Evolutionary conservation across 768 basidiomycete genomes (phyloP).

Genomic region (Russula brevipes): DNA sequence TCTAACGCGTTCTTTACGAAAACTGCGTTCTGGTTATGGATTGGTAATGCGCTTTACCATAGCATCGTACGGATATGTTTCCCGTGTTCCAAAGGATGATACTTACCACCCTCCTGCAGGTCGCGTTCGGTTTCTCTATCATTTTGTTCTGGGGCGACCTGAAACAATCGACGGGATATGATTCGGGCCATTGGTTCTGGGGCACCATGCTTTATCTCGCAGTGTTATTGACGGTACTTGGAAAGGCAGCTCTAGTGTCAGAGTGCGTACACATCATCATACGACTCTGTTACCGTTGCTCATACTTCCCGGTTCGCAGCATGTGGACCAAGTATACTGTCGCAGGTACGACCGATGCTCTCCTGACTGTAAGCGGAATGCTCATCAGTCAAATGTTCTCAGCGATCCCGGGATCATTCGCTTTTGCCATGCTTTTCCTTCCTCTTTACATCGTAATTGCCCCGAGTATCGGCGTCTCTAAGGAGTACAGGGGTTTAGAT

Average conservation of each 20-base stretch:
- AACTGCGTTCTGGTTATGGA: constrained; percentile 89
- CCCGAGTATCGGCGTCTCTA: constrained; percentile 82
- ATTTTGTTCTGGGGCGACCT: constrained; percentile 92
- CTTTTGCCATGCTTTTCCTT: constrained; percentile 93
- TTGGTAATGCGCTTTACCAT: constrained; percentile 85
- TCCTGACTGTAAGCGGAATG: background rate
- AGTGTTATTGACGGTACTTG: constrained; percentile 89
- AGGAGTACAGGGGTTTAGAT: constrained; percentile 85
- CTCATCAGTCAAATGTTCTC: constrained; percentile 17
- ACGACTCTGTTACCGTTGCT: constrained; percentile 10
- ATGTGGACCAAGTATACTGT: constrained; percentile 99
- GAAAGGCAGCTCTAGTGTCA: constrained; percentile 94
- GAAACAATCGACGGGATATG: constrained; percentile 70
- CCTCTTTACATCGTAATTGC: constrained; percentile 87
- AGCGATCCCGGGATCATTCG: constrained; percentile 96
- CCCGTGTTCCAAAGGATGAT: background rate
- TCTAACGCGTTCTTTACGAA: constrained; percentile 90
- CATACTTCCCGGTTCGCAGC: constrained; percentile 38
- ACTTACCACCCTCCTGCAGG: constrained; percentile 38
- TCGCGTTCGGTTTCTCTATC: constrained; percentile 83
- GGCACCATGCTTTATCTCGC: constrained; percentile 94
- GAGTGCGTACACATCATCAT: constrained; percentile 58
- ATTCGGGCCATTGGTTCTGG: constrained; percentile 98
- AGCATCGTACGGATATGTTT: constrained; percentile 56
- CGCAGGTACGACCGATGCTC: constrained; percentile 51